Percentiles rank a stretch among this genome's conserved stretches.
These are phyloP conservation scores for Carpinus fangiana DNA, from an alignment of 306 rosid species.

Conservation along the genomic window DNA sequence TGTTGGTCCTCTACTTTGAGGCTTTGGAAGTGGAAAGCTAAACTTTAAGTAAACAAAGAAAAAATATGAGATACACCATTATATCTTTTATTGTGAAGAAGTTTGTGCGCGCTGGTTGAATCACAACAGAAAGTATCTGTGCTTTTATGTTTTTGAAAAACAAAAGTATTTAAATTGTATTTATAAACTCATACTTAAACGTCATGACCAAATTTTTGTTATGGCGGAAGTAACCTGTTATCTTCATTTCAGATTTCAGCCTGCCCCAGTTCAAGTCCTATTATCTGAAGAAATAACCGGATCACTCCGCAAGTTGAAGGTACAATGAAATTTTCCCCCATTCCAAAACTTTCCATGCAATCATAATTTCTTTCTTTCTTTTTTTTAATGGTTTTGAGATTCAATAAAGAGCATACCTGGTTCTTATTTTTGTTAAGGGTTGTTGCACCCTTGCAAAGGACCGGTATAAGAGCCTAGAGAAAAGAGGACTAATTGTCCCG, in stretches of 20 bases:
- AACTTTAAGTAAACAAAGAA: background rate
- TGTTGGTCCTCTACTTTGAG: background rate
- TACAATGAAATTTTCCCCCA: slow-evolving; percentile 17
- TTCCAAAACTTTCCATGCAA: background rate
- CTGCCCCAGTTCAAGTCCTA: slow-evolving; percentile 86
- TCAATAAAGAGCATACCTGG: slow-evolving; percentile 13
- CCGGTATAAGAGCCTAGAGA: slow-evolving; percentile 80
- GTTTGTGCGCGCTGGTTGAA: background rate
- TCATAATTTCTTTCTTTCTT: background rate
- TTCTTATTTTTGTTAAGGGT: slow-evolving; percentile 48
- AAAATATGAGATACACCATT: background rate
- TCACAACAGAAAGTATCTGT: background rate
- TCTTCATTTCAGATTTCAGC: slow-evolving; percentile 67
- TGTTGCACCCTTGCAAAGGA: slow-evolving; percentile 84
- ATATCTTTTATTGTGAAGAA: background rate
- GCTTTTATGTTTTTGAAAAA: background rate
- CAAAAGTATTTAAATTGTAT: background rate
- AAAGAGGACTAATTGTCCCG: slow-evolving; percentile 86
- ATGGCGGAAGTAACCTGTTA: background rate
- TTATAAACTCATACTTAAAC: background rate
- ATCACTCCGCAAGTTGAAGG: slow-evolving; percentile 87
- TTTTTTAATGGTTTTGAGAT: background rate
- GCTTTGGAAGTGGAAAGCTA: background rate
- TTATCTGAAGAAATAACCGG: slow-evolving; percentile 85
- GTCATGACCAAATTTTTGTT: background rate